Base-by-base conservation (phyloP, 1,284 basidiomycete species). In the Schizopora paradoxa region DNA sequence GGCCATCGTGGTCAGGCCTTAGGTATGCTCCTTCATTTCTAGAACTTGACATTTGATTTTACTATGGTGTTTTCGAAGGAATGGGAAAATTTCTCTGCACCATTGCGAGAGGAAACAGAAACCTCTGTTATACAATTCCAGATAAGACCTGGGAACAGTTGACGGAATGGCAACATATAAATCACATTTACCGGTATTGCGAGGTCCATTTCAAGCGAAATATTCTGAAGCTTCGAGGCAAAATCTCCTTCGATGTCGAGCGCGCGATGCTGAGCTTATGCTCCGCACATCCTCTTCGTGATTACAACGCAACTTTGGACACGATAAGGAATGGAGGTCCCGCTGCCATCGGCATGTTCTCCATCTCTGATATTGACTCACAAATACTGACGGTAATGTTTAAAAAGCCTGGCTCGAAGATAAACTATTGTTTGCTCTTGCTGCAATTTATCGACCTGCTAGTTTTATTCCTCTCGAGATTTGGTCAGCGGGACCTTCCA, bases 1-100 rank as follows among this genome's bases (percentile, higher is more conserved):
- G 49, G 51, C 3, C 58, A 60, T 35, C 57, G 56, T 34, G 60
- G 60, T 1, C 59, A 61, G 40, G 58, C 53, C 5, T 47, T 56
- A 2, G 57, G 59, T 31, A 10, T 31, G 28, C 10, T 14, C 14
- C 10, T 8, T 31, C 28, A 31, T 31, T 14, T 14, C 10, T 14
- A 10, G n/a, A n/a, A n/a, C n/a, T n/a, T n/a, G n/a, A n/a, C n/a
- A n/a, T n/a, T n/a, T n/a, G n/a, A n/a, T n/a, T n/a, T n/a, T n/a
- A 10, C 14, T 14, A 31, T 14, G 10, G 28, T 31, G 28, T 31
- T 31, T 8, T 31, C 28, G 28, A 8, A 31, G 28, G 28, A 14
- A 10, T 31, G 28, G 28, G 28, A 8, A 31, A 10, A 14, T 31
- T 31, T 31, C 14, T 8, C 14, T 14, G 14, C 8, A 10, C 10